Conservation (phyloP, 2,329 filamentous ascomycete species). For the Hypoxylon rubiginosum region DNA sequence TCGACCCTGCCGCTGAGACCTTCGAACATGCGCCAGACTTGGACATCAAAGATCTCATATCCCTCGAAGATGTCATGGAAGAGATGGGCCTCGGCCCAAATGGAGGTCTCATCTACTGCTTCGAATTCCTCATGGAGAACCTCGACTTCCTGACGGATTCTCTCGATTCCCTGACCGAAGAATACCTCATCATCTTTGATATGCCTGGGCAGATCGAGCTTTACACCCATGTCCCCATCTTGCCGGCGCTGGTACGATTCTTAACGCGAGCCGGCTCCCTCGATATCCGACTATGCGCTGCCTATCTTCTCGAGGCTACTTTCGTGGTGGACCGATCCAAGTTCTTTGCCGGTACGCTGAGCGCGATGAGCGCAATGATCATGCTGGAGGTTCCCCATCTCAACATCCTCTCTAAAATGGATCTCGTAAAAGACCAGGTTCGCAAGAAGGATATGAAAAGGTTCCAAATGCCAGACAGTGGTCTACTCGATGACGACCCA, state of each 20-base stretch:
- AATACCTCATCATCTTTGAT: conserved; percentile 97
- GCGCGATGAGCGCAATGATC: conserved; percentile 98
- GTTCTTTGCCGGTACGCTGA: conserved; percentile 95
- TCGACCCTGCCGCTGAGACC: conserved; percentile 93
- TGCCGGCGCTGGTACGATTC: conserved; percentile 86
- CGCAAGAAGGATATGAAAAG: conserved; percentile 89
- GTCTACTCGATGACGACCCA: conserved; percentile 84
- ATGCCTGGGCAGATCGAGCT: conserved; percentile 99
- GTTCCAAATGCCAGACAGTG: conserved; percentile 88
- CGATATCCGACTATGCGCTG: conserved; percentile 91
- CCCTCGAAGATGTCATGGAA: conserved; percentile 90
- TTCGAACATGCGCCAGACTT: conserved; percentile 89
- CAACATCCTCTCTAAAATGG: conserved; percentile 98
- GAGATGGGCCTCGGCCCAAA: conserved; percentile 75
- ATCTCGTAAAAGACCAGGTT: conserved; percentile 91
- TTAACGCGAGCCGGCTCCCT: conserved; percentile 83
- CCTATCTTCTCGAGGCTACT: conserved; percentile 94
- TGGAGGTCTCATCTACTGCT: conserved; percentile 79
- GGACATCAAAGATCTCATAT: conserved; percentile 90
- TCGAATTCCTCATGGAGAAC: conserved; percentile 82
- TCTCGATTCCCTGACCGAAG: conserved; percentile 84
- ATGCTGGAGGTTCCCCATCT: conserved; percentile 98
- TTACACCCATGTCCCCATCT: conserved; percentile 95
- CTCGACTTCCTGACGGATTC: conserved; percentile 79
- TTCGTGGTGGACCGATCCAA: conserved; percentile 97